Conservation (phyloP, 2,329 filamentous ascomycete species). For the Aureobasidium sp. region DNA sequence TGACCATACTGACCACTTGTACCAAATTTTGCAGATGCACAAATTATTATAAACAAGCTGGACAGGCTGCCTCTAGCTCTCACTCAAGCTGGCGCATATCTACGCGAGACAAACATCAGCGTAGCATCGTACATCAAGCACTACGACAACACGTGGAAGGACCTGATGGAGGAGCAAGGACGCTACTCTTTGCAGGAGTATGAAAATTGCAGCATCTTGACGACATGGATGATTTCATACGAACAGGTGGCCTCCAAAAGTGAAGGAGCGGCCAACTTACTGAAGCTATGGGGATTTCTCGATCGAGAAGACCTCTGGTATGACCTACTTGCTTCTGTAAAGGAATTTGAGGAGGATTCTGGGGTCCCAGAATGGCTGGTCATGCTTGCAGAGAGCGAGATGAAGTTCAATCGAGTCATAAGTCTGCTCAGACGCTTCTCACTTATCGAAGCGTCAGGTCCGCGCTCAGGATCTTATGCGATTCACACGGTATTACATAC, state of each 20-base stretch:
- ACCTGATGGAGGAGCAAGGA: not conserved
- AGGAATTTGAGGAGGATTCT: not conserved
- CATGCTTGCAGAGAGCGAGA: not conserved
- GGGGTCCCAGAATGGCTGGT: not conserved
- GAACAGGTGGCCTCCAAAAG: constrained; percentile 17
- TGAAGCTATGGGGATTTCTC: not conserved
- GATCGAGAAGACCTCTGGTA: not conserved
- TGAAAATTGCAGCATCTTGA: constrained; percentile 16
- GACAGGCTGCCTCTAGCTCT: not conserved
- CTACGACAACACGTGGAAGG: not conserved
- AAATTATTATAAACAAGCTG: not conserved
- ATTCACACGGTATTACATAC: too few species aligned
- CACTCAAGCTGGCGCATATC: not conserved
- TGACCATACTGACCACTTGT: not conserved
- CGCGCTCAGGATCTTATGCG: too few species aligned
- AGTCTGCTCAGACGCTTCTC: too few species aligned
- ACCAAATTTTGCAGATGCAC: not conserved
- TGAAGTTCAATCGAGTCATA: not conserved
- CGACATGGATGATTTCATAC: constrained; percentile 25
- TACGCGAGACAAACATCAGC: not conserved
- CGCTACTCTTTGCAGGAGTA: not conserved
- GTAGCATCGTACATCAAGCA: not conserved
- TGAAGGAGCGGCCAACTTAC: not conserved
- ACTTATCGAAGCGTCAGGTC: too few species aligned
- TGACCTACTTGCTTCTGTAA: not conserved